Evolutionary conservation across 176 grass and related monocot species (phyloP), one percentile per base, ranked within the genome.

Genomic region (Saccharum spontaneum): DNA sequence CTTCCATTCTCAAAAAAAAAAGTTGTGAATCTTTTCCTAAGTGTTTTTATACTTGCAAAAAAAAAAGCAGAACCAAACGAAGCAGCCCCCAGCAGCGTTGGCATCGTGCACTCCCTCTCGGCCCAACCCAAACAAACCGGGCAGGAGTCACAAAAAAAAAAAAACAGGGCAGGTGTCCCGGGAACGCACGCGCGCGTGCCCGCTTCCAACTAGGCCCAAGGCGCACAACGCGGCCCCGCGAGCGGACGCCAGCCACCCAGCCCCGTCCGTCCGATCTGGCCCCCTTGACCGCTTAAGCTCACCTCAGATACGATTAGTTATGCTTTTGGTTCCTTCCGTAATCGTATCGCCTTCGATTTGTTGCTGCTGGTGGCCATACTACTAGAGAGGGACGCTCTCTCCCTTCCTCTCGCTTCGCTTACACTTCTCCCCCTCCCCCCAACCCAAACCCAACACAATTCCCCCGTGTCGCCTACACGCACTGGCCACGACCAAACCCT

Each of bases 401-500:
- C 54, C 12, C 60, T 15, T 61, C 46, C 48, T 31, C 75, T 54
- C 79, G 50, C 79, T 86, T 90, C 46, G 67, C 59, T 82, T 63
- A 8, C 88, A 90, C 84, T 85, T 85, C 77, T 83, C 46, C 82
- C 70, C 37, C 76, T 8, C 24, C 49, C 50, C 23, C 17, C 57
- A 84, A 55, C 70, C 78, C 88, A 81, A 89, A 83, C 89, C 80
- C 75, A 87, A 83, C 84, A 39, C 74, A 67, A 73, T 80, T 70
- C 22, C 26, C 55, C 38, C 68, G 74, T 82, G 20, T 77, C 48
- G 41, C 57, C 78, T 60, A 48, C 85, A 50, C 67, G 68, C 44
- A 87, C 89, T 90, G 89, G 89, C 85, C 75, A 87, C 89, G 84
- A 79, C 79, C 74, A 79, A 87, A 90, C 84, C 89, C 89, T 90